Evolutionary conservation across 1,284 basidiomycete species (phyloP), one percentile per base, ranked within the genome.

Genomic region (Ganoderma boninense): DNA sequence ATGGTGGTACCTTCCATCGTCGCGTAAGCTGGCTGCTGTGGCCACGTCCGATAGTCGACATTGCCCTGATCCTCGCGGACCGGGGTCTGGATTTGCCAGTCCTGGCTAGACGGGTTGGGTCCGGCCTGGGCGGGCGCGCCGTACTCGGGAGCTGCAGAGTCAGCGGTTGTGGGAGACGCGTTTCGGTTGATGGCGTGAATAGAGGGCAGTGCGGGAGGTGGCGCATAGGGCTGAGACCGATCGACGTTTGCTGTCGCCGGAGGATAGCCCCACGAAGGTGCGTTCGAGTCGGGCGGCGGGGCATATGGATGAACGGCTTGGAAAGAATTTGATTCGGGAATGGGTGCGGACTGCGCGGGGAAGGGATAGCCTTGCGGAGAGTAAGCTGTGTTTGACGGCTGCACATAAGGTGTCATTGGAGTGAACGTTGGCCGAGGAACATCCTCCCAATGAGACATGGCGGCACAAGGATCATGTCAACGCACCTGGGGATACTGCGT

Each of bases 211-310:
- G 83, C 81, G 35, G 87, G 85, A 71, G 87, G 85, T 71, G 85
- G 86, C 40, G 86, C 86, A 71, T 86, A 87, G 44, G 78, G 81
- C n/a, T 87, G 82, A 68, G 84, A 83, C 40, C 86, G 86, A 75
- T 89, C 87, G n/a, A 84, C 81, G 42, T 83, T 79, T 29, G 85
- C 68, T 11, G 77, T 75, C 56, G 84, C 75, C 32, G 84, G 79
- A 26, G 87, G 75, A 76, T 92, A 92, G 20, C 82, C 84, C 90
- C 90, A 91, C 54, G 84, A 78, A 43, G 86, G 81, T 52, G 82
- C 76, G 52, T 72, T 76, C 13, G 76, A 60, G 42, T 77, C 73
- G 54, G 75, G 69, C 52, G 70, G 69, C 1, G 77, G 67, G 46
- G 74, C 76, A 60, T 78, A 79, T 26, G 75, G 74, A 38, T 70